Evolutionary conservation across 352 stramenopile genomes (phyloP).

Genomic region (Phytophthora crassamura): DNA sequence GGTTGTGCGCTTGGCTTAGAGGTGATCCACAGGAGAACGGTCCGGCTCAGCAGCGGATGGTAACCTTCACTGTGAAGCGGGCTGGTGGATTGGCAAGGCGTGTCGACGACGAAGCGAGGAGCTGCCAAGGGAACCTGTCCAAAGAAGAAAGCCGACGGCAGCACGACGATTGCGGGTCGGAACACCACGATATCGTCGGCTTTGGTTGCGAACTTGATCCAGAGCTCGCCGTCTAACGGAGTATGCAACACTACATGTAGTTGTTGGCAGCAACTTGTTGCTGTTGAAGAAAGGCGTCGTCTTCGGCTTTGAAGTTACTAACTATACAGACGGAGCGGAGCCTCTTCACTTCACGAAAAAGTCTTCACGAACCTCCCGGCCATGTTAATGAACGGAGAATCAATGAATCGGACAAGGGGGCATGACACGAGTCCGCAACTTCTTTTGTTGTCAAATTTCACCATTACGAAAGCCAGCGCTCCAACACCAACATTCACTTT

Average conservation of each 20-base stretch:
- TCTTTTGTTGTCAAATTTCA: too few relatives aligned
- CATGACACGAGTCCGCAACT: too few relatives aligned
- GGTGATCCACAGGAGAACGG: too few relatives aligned
- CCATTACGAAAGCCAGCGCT: too few relatives aligned
- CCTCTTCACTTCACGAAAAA: too few relatives aligned
- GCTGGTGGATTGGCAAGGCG: slow-evolving; percentile 70
- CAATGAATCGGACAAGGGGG: too few relatives aligned
- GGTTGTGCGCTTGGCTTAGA: too few relatives aligned
- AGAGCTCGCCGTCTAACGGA: slow-evolving; percentile 54
- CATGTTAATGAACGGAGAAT: too few relatives aligned
- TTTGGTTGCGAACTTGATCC: slow-evolving; percentile 74
- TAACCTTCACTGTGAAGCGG: slow-evolving; percentile 56
- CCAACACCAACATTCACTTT: too few relatives aligned
- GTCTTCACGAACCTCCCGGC: too few relatives aligned
- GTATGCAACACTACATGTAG: slow-evolving; percentile 35
- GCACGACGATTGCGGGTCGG: slow-evolving; percentile 64
- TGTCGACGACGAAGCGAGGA: slow-evolving; percentile 49
- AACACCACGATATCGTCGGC: slow-evolving; percentile 67
- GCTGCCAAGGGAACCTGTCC: slow-evolving; percentile 64
- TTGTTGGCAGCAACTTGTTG: too few relatives aligned
- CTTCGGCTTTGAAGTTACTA: slow-evolving; percentile 24
- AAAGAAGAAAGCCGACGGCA: slow-evolving; percentile 71
- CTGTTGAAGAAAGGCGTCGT: slow-evolving; percentile 12
- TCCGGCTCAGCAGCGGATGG: too few relatives aligned
- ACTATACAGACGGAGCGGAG: slow-evolving; percentile 2